Base-by-base conservation (phyloP, 306 rosid genomes). In the Medicago arabica region DNA sequence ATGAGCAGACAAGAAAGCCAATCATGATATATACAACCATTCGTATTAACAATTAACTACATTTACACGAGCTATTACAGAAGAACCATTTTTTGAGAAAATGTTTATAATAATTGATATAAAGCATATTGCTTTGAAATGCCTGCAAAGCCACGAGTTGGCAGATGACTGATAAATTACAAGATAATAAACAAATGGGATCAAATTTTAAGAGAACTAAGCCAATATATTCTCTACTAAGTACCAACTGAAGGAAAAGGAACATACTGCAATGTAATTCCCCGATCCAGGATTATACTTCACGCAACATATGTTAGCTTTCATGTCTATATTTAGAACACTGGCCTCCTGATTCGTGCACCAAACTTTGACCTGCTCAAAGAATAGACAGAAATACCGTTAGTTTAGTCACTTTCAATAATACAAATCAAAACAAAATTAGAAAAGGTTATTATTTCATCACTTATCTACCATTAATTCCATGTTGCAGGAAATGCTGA, bases 241-340 rank as follows among this genome's bases (percentile, higher is more conserved):
- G 31, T 55, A 55, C 58, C 72, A 74, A 82, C 55, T 59, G 57
- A 23, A 76, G 16, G 68, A 72, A 84, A 55, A 81, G 79, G 78
- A 34, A 57, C 89, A 72, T 90, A 95, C 99, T 44, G 97, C 97
- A 78, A 95, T 90, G 78, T 84, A 79, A 88, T 92, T 76, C 82
- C 97, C 83, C 6, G 97, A 92, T 83, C 99, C 97, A 80, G 99
- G 99, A 84, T 95, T 95, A 83, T 90, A 95, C 80, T 95, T 92
- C 71, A 95, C 99, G 51, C 97, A 92, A 71, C 99, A 95, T 81
- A 95, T 95, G 89, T 95, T 95, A 19, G 99, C 99, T 90, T 95
- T 92, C 97, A 95, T 92, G 83, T 95, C 99, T 80, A 92, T 95
- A 77, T 95, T 90, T 38, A 88, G 83, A 75, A 89, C 99, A 40